Evolutionary conservation across 1,284 basidiomycete species (phyloP), one percentile per base, ranked within the genome.

Genomic region (Tausonia pullulans): DNA sequence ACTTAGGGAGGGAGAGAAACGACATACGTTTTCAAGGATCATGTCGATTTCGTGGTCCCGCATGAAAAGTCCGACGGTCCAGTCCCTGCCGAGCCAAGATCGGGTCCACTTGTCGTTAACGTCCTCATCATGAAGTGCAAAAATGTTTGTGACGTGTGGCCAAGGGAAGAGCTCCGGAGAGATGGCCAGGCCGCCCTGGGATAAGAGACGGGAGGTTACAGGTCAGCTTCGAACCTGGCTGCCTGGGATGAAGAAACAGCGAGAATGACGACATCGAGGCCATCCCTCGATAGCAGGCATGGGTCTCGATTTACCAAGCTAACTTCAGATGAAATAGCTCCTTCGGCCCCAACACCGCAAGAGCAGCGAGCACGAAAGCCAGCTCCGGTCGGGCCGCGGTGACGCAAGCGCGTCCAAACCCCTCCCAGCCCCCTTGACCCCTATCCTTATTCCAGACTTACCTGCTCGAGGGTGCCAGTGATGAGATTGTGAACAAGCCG

Each of bases 401-500:
- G 39, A 8, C 46, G 46, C 7, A 48, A 48, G 46, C 9, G 14
- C 14, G 48, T 49, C 8, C 48, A 49, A 9, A 8, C 14, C 8
- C 48, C 48, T 2, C 9, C 14, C 48, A 49, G 48, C 48, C 9
- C 8, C 9, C 14, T 8, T 9, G 8, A 8, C 48, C 8, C 9
- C 8, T 8, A 49, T 49, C 8, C 14, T 14, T 49, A 2, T 13
- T 5, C 46, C 44, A 48, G 48, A 39, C 49, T 13, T 14, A 62
- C 61, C 61, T 64, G 64, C 43, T 65, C 64, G 5, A 60, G 57
- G n/a, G 60, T 60, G 44, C 50, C 84, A 0, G 88, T 86, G 63
- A 97, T 79, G 69, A 87, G 87, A 40, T 81, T 77, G 72, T 92
- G 81, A 0, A 94, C 80, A 39, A 93, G 82, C n/a, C 91, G 84